A percentile compares a stretch with the other conserved stretches of the same genome.
Conservation (phyloP, 805 yeast species). For the Zygotorulaspora florentina region DNA sequence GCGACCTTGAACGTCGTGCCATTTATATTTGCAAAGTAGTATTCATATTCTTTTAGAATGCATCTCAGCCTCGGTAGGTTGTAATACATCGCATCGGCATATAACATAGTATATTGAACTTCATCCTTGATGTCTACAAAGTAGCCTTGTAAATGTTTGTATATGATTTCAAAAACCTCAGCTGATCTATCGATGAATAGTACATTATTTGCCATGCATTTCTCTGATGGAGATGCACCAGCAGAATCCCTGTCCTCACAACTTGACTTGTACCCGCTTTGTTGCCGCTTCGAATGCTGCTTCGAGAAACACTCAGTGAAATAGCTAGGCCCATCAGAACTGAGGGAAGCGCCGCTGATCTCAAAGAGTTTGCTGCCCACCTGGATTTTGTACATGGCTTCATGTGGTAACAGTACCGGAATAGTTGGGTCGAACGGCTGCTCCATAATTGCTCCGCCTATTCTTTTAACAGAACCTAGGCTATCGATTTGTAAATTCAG, state of each 20-base stretch:
- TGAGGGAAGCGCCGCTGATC: constrained; percentile 73
- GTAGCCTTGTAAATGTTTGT: constrained; percentile 78
- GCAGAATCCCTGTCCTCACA: not conserved
- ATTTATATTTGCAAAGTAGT: constrained; percentile 55
- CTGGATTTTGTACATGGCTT: constrained; percentile 62
- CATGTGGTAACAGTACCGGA: constrained; percentile 59
- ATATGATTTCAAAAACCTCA: constrained; percentile 58
- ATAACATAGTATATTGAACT: constrained; percentile 55
- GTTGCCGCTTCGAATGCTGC: not conserved
- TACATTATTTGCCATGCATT: constrained; percentile 31
- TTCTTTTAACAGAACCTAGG: not conserved
- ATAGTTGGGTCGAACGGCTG: constrained; percentile 40
- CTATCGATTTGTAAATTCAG: not conserved
- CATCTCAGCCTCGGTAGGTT: constrained; percentile 53
- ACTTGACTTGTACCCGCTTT: not conserved
- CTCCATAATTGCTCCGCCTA: not conserved
- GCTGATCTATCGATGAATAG: constrained; percentile 75
- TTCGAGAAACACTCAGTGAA: constrained; percentile 65
- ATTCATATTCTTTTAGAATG: constrained; percentile 48
- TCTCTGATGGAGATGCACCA: not conserved
- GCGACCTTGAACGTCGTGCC: constrained; percentile 56
- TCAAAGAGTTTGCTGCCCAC: constrained; percentile 59
- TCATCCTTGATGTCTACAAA: constrained; percentile 56
- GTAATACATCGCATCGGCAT: constrained; percentile 70
- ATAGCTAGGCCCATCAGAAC: constrained; percentile 84